Base-by-base conservation (phyloP, 306 rosid genomes). In the Gastrolobium villosum region DNA sequence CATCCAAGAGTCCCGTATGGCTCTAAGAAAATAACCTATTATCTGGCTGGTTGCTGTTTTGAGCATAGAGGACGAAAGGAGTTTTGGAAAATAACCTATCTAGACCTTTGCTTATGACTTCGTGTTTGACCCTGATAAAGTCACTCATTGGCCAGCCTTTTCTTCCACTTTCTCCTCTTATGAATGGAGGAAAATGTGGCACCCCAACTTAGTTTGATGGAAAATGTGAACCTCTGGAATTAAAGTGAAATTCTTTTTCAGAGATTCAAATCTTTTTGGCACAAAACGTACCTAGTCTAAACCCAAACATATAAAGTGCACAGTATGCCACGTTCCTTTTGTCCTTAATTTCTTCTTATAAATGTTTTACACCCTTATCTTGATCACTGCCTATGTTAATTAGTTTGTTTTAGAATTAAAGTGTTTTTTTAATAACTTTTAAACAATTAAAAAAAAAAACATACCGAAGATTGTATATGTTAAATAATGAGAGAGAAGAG, bases 101-200 rank as follows among this genome's bases (percentile, higher is more conserved):
- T 59, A 82, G 63, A 72, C 65, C 64, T 64, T 70, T 5, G 75
- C 66, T 80, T 76, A 50, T 89, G 91, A 84, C 86, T 87, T 86
- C 72, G 67, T 50, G 90, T 89, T 89, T 89, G 94, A 89, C 94
- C 81, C 85, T 81, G 88, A 81, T 81, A 89, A 89, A 89, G 93
- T 81, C 69, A 45, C 74, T 34, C 84, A 81, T 63, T 59, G 74
- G 80, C 86, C 92, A 79, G 87, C 86, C 86, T 89, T 91, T 84
- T 89, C 74, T 81, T 81, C 86, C 87, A 87, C 89, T 85, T 88
- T 88, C 81, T 64, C 69, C 62, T 76, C 64, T 76, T 70, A 70
- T 81, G 77, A 75, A 84, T 75, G 85, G 85, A 77, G 76, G 79
- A 68, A 40, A 75, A 70, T 81, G 84, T 77, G 78, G 75, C 82